Percentiles rank a stretch among this genome's conserved stretches.
Conservation (phyloP, 2,329 filamentous ascomycete genomes). For the Xylariomycetidae sp. region DNA sequence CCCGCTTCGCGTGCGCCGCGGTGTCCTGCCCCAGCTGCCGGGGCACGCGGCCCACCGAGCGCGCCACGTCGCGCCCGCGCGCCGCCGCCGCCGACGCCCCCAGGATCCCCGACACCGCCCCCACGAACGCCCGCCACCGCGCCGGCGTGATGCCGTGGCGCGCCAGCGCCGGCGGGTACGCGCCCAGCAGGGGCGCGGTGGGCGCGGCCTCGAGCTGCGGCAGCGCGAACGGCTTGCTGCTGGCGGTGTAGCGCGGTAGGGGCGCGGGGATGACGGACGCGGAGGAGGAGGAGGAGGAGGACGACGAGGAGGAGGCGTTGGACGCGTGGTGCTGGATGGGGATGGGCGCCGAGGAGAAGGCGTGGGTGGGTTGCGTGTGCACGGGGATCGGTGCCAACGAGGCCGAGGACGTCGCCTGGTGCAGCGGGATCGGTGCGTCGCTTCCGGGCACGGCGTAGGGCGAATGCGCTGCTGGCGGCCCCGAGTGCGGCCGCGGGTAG, state of each 20-base stretch:
- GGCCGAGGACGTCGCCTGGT: too few relatives aligned
- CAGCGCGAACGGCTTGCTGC: slow-evolving; percentile 5
- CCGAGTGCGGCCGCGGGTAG: too few relatives aligned
- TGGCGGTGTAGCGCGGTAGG: too few relatives aligned
- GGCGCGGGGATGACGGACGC: too few relatives aligned
- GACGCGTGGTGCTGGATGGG: background rate
- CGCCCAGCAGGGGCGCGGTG: slow-evolving; percentile 32
- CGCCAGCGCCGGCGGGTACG: slow-evolving; percentile 33
- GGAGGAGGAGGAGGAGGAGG: background rate
- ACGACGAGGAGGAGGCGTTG: background rate
- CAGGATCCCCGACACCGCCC: slow-evolving; percentile 40
- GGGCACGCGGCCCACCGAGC: slow-evolving; percentile 21
- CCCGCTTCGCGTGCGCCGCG: slow-evolving; percentile 28
- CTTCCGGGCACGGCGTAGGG: too few relatives aligned
- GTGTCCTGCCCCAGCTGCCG: slow-evolving; percentile 31
- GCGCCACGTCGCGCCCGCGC: slow-evolving; percentile 15
- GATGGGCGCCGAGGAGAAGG: background rate
- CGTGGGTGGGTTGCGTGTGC: background rate
- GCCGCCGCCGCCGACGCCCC: slow-evolving; percentile 37
- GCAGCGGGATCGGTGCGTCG: too few relatives aligned
- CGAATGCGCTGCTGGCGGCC: too few relatives aligned
- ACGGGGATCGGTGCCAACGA: background rate
- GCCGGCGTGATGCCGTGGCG: slow-evolving; percentile 24
- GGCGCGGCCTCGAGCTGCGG: slow-evolving; percentile 17
- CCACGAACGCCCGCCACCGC: slow-evolving; percentile 22